Conservation (phyloP, 805 yeast genomes). For the Metschnikowia koreensis region DNA sequence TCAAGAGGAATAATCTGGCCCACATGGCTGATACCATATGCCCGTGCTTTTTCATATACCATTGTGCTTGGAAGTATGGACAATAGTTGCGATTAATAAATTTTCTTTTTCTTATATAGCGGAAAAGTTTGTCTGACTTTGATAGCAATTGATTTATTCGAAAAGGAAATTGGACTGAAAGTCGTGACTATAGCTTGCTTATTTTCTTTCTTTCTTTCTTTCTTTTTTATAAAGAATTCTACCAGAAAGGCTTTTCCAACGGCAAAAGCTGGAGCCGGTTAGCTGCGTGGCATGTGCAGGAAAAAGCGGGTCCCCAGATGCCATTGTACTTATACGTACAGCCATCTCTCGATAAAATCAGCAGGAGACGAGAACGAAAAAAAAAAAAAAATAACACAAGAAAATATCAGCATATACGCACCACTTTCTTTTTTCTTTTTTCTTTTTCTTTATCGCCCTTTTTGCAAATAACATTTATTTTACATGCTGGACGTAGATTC, state of each 20-base stretch:
- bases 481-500: not conserved
- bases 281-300: not conserved
- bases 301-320: not conserved
- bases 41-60: slow-evolving; percentile 22
- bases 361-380: not conserved
- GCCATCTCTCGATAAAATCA: not conserved
- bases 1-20: slow-evolving; percentile 55
- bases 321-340: not conserved
- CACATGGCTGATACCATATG: slow-evolving; percentile 28
- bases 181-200: not conserved
- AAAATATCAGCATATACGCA: not conserved
- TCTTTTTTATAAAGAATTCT: too few species aligned
- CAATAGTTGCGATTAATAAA: not conserved
- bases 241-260: too few species aligned
- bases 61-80: slow-evolving; percentile 3
- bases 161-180: not conserved
- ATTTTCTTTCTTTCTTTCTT: too few species aligned
- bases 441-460: too few species aligned
- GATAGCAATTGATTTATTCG: not conserved
- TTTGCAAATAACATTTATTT: too few species aligned
- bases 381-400: not conserved
- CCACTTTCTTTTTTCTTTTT: not conserved
- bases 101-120: too few species aligned
- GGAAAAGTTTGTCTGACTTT: too few species aligned
- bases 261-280: not conserved